A percentile compares a stretch with the other conserved stretches of the same genome.
phyloP scores from a whole-genome alignment of 140 eudicot species.

The Ambrosia hybrid region DNA sequence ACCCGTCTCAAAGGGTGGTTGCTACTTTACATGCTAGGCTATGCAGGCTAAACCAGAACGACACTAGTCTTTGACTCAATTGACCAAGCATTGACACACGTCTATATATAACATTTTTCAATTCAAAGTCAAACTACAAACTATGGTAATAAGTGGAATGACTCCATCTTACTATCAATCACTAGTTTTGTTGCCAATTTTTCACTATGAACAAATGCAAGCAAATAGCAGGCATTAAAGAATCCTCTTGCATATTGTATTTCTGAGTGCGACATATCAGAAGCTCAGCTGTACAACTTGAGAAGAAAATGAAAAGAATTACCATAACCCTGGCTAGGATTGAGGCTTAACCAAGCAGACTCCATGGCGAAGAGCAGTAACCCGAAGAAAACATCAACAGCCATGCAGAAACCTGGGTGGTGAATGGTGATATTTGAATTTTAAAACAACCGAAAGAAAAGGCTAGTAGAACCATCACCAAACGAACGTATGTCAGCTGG shows the following conservation, averaged over 20 bases:
- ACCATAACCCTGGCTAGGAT: not conserved
- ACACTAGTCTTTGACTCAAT: not conserved
- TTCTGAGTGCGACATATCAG: slow-evolving; percentile 6
- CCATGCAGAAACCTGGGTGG: not conserved
- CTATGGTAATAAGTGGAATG: no score
- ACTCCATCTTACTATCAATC: not conserved
- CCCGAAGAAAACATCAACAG: not conserved
- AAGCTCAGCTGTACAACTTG: slow-evolving; percentile 39
- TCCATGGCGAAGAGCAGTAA: not conserved
- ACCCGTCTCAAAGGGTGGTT: no score
- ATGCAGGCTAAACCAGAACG: not conserved
- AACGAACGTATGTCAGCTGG: slow-evolving; percentile 51
- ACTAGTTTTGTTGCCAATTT: slow-evolving; percentile 4
- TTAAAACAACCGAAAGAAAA: slow-evolving; percentile 40
- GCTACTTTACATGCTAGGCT: no score
- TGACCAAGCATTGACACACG: not conserved
- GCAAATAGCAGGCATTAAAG: not conserved
- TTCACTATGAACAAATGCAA: slow-evolving; percentile 8
- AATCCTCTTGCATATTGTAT: slow-evolving; percentile 21
- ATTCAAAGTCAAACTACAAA: not conserved
- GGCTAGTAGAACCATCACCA: slow-evolving; percentile 51
- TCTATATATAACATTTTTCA: not conserved
- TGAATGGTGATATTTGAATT: not conserved
- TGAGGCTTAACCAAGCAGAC: not conserved
- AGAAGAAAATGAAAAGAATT: slow-evolving; percentile 21